Conservation (phyloP, 2,329 filamentous ascomycete species). For the Diaporthe humulicola region DNA sequence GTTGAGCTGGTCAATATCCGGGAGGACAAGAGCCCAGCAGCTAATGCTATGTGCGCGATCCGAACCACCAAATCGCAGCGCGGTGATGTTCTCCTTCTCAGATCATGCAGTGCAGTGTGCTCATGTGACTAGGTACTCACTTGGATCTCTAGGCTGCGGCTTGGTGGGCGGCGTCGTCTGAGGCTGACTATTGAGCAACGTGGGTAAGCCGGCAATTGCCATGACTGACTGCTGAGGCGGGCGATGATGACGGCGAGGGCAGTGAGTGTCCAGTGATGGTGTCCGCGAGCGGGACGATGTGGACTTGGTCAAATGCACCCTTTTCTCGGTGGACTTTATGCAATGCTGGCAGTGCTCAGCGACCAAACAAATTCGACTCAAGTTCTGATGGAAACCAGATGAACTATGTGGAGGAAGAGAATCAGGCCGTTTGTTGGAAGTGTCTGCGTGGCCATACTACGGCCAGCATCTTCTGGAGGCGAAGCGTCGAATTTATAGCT, state of each 20-base stretch:
- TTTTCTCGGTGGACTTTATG: background rate
- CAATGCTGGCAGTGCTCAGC: background rate
- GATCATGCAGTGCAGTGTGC: conserved; percentile 21
- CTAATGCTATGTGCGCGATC: conserved; percentile 7
- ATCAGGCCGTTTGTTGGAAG: background rate
- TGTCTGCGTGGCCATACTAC: background rate
- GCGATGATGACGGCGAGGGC: background rate
- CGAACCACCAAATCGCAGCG: background rate
- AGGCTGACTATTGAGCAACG: background rate
- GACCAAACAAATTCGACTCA: background rate
- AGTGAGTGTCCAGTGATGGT: background rate
- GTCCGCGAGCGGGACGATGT: background rate
- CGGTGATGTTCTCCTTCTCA: background rate
- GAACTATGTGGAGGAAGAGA: background rate
- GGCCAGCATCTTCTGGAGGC: background rate
- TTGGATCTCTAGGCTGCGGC: conserved; percentile 36
- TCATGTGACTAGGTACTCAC: conserved; percentile 40
- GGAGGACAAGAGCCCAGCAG: background rate
- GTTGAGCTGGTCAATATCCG: background rate
- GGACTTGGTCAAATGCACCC: background rate
- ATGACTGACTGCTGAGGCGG: background rate
- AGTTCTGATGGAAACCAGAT: background rate
- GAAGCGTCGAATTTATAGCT: conserved; percentile 35
- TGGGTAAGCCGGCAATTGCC: background rate
- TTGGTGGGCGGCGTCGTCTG: background rate